Base-by-base conservation (phyloP, 768 basidiomycete genomes). In the Kwoniella europaea region DNA sequence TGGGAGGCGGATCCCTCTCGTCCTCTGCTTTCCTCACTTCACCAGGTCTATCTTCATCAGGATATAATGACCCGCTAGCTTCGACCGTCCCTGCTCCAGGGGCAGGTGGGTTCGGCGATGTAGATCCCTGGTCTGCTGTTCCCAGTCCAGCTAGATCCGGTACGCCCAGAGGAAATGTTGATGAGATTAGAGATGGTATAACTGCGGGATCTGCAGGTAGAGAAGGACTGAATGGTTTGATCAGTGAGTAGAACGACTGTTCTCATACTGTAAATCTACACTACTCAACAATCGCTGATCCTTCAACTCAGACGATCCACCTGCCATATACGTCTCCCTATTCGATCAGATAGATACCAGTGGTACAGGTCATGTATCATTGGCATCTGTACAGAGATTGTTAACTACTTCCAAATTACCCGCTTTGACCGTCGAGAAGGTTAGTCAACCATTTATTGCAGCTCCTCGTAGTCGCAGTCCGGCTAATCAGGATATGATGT, bases 341-440 rank as follows among this genome's bases (percentile, higher is more conserved):
- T 92, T 91, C 77, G 86, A 88, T 43, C 86, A 89, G 7, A 90
- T 92, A 35, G 92, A 94, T 83, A 86, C 88, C n/a, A 86, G 77
- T 41, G 88, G 88, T 71, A 85, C 88, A 13, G 93, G 92, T 57
- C 91, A 93, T 78, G 88, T 89, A 2, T 94, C 93, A 18, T 89
- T 97, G 46, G 92, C 90, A 74, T 87, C 92, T 0, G 85, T 96
- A 52, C 92, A 92, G 58, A 88, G 94, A 53, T 88, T 94, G 42
- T 85, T 97, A 35, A 86, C 87, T 41, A 92, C 92, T 1, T 92
- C 93, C 0, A 86, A 86, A 35, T 86, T 97, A 27, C 90, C 93
- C 20, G 92, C 94, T 46, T 87, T 90, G 20, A 92, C 90, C 13
- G 88, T 94, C 69, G 94, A 97, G 79, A 89, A 86, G 86, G 94